Base-by-base conservation (phyloP, 2,329 filamentous ascomycete species). In the Aspergillus tanneri region DNA sequence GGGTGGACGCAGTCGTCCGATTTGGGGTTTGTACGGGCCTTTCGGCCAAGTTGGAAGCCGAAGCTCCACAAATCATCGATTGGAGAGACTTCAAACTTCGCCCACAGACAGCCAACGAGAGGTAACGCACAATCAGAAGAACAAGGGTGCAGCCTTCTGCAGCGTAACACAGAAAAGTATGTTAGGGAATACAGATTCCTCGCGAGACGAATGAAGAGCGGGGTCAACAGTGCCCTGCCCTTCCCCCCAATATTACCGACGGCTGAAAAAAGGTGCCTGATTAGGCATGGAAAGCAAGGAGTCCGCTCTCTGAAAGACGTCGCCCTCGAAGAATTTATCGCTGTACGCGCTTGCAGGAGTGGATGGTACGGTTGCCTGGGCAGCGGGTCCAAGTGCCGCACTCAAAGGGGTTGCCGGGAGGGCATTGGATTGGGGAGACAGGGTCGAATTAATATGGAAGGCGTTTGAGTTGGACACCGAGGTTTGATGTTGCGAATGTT, bases 381-480 rank as follows among this genome's bases (percentile, higher is more conserved):
- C 88, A 16, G 91, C 91, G 5, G 91, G 90, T 0, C 91, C 92
- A 4, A 96, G 77, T 1, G 91, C 91, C 12, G 90, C 91, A 59
- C 88, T 93, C 53, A 96, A 80, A 6, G 92, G 91, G 1, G 91
- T 96, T 61, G 93, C 90, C 7, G 91, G 90, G 28, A 90, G 72
- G 9, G 80, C 76, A 8, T 79, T 73, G 18, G 77, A 75, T 38
- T 79, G 79, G 10, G 75, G 78, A 21, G 69, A 67, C 49, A 64
- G 53, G 49, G 54, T 58, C n/a, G 63, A 55, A 44, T 57, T 61
- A 42, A 61, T 54, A 39, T 61, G 55, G 40, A 58, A 59, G 35
- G 47, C 46, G 47, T 51, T 61, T 23, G 56, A 39, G 27, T 55
- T 60, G 42, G 66, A 67, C n/a, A 58, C 56, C 8, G 64, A 60